Base-by-base conservation (phyloP, 768 basidiomycete species). In the Cubamyces lactineus region DNA sequence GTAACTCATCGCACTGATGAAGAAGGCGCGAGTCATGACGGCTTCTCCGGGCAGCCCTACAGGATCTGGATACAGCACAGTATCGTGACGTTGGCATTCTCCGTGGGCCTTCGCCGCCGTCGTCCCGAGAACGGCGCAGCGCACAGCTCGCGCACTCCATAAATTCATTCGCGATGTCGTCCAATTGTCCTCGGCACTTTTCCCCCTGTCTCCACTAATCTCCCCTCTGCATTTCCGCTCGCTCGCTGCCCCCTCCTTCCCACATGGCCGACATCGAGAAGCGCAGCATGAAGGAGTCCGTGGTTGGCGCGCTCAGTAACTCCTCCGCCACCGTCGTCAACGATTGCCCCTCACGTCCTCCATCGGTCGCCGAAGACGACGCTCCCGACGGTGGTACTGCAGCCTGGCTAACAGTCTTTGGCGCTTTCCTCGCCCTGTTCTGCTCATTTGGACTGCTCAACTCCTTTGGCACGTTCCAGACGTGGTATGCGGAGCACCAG, bases 381-480 rank as follows among this genome's bases (percentile, higher is more conserved):
- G 5, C 30, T n/a, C 59, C 72, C 24, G 72, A 75, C 49, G 68
- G 78, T 53, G 76, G 75, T 17, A 61, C 66, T 48, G 43, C 64
- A 24, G 75, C 70, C 3, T 79, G 80, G 74, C 68, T 89, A 16
- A 79, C 84, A 1, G 83, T 90, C 40, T 69, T 84, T 43, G 89
- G 89, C 0, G 86, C 86, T 0, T 88, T 86, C 71, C 69, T 88
- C 26, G 84, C 85, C 8, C 76, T 90, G 8, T 84, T 88, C 74
- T 86, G 82, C 69, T 84, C 86, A 2, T 89, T 91, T 70, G 89
- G 89, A 9, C 86, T 85, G 66, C 83, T 89, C 77, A 86, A 79
- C 54, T 82, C 88, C 47, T 91, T 89, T 64, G 89, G 89, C 16
- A 87, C 86, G 43, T 91, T 84, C 70, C 86, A 89, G 70, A 73